Percentiles rank a stretch among this genome's conserved stretches.
These are phyloP conservation scores for Talaromyces amestolkiae DNA, from an alignment of 2,329 filamentous ascomycete species.

Conservation along the genomic window DNA sequence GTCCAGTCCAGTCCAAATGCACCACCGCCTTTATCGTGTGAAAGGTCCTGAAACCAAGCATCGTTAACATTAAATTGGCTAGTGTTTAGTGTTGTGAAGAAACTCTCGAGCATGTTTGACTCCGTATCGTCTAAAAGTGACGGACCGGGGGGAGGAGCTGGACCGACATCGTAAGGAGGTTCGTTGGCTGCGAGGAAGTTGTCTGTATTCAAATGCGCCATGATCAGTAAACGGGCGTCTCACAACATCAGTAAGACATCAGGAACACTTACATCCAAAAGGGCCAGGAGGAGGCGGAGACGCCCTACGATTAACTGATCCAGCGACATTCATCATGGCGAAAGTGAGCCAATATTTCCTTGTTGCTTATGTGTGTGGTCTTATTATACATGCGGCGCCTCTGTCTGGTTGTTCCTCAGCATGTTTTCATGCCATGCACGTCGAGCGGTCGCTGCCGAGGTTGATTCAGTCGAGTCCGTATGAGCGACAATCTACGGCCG, in stretches of 20 bases:
- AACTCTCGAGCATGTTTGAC: slow-evolving; percentile 55
- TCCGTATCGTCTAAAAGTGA: slow-evolving; percentile 62
- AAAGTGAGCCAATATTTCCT: slow-evolving; percentile 1
- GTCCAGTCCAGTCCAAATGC: slow-evolving; percentile 38
- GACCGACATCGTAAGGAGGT: slow-evolving; percentile 49
- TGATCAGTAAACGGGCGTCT: background rate
- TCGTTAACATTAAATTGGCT: slow-evolving; percentile 39
- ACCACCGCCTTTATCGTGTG: slow-evolving; percentile 30
- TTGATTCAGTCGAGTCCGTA: background rate
- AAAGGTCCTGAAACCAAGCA: slow-evolving; percentile 34
- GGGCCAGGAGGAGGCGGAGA: slow-evolving; percentile 56
- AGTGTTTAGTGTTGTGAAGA: slow-evolving; percentile 44
- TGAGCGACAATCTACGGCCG: background rate
- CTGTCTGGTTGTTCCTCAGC: slow-evolving; percentile 6
- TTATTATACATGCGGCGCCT: slow-evolving; percentile 1
- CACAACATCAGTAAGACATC: background rate
- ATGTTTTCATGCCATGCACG: background rate
- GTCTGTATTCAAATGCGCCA: slow-evolving; percentile 25
- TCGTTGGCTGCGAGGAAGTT: slow-evolving; percentile 36
- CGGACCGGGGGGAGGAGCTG: slow-evolving; percentile 62
- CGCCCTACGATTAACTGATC: slow-evolving; percentile 37
- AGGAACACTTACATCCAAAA: slow-evolving; percentile 63
- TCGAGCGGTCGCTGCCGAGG: slow-evolving; percentile 8
- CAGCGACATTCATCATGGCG: slow-evolving; percentile 34
- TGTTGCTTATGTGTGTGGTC: background rate